Conservation (phyloP, 306 rosid genomes). For the Nissolia schottii region DNA sequence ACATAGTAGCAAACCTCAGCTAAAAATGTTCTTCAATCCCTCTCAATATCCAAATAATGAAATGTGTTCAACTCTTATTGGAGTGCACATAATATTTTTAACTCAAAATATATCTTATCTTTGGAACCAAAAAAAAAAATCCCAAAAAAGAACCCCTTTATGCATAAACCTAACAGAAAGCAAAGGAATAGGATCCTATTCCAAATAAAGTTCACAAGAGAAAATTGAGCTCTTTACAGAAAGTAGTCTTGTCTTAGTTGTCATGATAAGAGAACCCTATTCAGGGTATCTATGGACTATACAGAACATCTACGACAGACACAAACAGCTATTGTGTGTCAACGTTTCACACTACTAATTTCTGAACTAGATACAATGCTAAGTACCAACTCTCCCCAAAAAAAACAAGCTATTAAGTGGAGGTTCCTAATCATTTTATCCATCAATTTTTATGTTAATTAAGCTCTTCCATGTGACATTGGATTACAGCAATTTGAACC, state of each 20-base stretch:
- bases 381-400: neutral
- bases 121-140: too few species aligned
- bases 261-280: neutral
- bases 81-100: too few species aligned
- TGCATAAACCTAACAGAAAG: neutral
- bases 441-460: neutral
- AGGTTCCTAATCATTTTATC: neutral
- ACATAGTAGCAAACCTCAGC: neutral
- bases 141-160: neutral
- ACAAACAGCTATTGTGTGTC: neutral
- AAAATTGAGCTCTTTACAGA: neutral
- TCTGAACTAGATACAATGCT: neutral
- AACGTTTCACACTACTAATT: too few species aligned
- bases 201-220: neutral
- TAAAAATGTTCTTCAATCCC: neutral
- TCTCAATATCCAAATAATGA: neutral
- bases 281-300: too few species aligned
- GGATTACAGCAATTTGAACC: neutral
- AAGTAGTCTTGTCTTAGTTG: neutral
- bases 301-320: neutral
- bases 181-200: neutral
- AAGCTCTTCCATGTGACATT: neutral
- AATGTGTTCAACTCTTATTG: too few species aligned
- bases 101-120: too few species aligned
- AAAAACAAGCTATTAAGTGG: neutral